Evolutionary conservation across 306 rosid species (phyloP).

Genomic region (Purshia tridentata): DNA sequence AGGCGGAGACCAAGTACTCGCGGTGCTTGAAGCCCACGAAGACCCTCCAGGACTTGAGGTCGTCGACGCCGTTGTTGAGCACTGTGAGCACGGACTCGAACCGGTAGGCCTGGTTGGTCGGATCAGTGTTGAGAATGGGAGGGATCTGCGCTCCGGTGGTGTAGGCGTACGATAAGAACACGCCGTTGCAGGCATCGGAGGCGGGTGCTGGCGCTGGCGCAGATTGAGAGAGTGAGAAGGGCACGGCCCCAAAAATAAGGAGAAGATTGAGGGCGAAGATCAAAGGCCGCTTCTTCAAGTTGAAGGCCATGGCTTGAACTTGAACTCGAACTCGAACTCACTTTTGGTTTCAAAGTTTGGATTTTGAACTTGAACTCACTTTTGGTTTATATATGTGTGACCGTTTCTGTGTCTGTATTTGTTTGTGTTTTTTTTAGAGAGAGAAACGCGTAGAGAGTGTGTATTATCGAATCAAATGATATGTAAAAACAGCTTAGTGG

Average conservation of each 20-base stretch:
- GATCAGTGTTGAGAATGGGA: slow-evolving; percentile 48
- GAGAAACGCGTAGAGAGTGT: slow-evolving; percentile 29
- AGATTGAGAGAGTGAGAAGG: slow-evolving; percentile 31
- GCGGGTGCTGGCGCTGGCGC: slow-evolving; percentile 36
- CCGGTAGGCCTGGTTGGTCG: slow-evolving; percentile 53
- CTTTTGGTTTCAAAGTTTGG: slow-evolving; percentile 7
- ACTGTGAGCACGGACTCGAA: slow-evolving; percentile 71
- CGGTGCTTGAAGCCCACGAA: slow-evolving; percentile 72
- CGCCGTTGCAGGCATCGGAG: slow-evolving; percentile 58
- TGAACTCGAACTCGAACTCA: neutral
- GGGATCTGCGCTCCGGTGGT: slow-evolving; percentile 39
- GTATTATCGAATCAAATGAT: neutral
- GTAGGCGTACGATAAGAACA: slow-evolving; percentile 64
- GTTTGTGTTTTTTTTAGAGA: neutral
- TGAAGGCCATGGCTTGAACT: slow-evolving; percentile 25
- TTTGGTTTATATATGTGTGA: neutral
- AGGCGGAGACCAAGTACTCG: slow-evolving; percentile 71
- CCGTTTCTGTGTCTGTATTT: neutral
- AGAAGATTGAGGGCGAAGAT: slow-evolving; percentile 22
- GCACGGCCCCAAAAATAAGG: slow-evolving; percentile 4
- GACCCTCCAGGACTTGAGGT: slow-evolving; percentile 81
- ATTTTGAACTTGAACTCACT: neutral
- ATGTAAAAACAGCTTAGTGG: slow-evolving; percentile 31
- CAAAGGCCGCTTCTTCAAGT: neutral
- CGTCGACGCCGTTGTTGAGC: slow-evolving; percentile 75